phyloP scores from a whole-genome alignment of 257 asterid species.

The Scutellaria galericulata region DNA sequence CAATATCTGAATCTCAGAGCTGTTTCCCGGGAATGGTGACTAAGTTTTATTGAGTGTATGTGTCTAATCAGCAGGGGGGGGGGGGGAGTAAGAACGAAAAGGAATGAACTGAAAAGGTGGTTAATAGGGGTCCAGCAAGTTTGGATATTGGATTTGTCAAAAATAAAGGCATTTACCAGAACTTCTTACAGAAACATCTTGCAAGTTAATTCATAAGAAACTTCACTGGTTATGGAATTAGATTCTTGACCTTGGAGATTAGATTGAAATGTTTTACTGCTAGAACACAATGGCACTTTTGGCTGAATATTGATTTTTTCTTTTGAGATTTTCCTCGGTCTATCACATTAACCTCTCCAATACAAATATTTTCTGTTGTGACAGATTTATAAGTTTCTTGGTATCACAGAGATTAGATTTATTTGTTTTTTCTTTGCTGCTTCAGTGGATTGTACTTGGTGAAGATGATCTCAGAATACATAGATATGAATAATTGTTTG shows the following conservation, averaged over 20 bases:
- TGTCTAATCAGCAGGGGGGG: constrained; percentile 2
- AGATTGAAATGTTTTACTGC: background rate
- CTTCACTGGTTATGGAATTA: background rate
- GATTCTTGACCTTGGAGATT: constrained; percentile 9
- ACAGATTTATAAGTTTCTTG: constrained; percentile 16
- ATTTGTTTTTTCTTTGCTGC: constrained; percentile 33
- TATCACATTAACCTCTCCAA: background rate
- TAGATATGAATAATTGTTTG: constrained; percentile 78
- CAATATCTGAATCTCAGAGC: constrained; percentile 1
- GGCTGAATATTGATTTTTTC: background rate
- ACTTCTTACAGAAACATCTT: background rate
- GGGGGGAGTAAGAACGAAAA: background rate
- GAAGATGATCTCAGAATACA: constrained; percentile 92
- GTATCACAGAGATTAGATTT: constrained; percentile 12
- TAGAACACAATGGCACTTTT: constrained; percentile 11
- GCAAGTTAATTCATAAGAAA: constrained; percentile 10
- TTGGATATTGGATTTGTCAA: background rate
- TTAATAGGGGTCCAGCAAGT: background rate
- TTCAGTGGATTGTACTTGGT: constrained; percentile 95
- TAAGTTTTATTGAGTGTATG: constrained; percentile 10
- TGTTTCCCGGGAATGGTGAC: constrained; percentile 4
- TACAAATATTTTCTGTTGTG: constrained; percentile 21
- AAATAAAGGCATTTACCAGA: constrained; percentile 6
- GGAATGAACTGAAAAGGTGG: background rate
- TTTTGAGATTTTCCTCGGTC: background rate